phyloP scores from a whole-genome alignment of 2,329 filamentous ascomycete genomes.

The Cytospora chrysosperma region DNA sequence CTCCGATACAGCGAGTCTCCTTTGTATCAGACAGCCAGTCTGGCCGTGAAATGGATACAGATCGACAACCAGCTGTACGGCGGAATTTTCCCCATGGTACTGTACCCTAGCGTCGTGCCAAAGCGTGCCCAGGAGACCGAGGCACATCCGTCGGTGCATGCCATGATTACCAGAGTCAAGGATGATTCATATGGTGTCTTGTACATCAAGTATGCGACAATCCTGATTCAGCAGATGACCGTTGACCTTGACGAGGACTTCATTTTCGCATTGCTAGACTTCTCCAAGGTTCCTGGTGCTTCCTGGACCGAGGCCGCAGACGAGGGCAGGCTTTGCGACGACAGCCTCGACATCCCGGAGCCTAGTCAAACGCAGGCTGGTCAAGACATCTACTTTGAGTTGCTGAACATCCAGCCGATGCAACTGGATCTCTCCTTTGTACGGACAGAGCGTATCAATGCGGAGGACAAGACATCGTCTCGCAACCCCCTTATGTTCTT shows the following conservation, averaged over 20 bases:
- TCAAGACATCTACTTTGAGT: constrained; percentile 96
- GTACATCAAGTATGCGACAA: constrained; percentile 96
- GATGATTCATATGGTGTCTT: constrained; percentile 97
- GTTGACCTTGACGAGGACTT: constrained; percentile 97
- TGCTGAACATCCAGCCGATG: constrained; percentile 96
- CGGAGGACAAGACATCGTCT: constrained; percentile 87
- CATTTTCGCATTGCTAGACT: constrained; percentile 93
- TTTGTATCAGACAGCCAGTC: constrained; percentile 85
- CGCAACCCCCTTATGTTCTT: constrained; percentile 98
- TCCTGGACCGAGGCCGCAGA: constrained; percentile 77
- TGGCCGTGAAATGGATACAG: constrained; percentile 97
- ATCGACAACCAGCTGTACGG: constrained; percentile 98
- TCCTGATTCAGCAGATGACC: constrained; percentile 96
- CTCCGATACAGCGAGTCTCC: constrained; percentile 91
- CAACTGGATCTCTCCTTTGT: constrained; percentile 97
- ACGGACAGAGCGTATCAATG: constrained; percentile 92
- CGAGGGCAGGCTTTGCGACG: constrained; percentile 84
- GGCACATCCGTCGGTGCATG: constrained; percentile 89
- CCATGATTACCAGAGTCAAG: constrained; percentile 90
- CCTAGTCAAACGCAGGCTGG: constrained; percentile 80
- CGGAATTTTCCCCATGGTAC: constrained; percentile 93
- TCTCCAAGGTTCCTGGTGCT: constrained; percentile 87
- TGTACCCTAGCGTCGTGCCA: constrained; percentile 96
- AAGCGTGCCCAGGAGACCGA: constrained; percentile 97
- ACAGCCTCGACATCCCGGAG: constrained; percentile 87